Percentiles rank a stretch among this genome's conserved stretches.
Evolutionary conservation across 306 rosid genomes (phyloP).

Genomic region (Chamaecrista fasciculata): DNA sequence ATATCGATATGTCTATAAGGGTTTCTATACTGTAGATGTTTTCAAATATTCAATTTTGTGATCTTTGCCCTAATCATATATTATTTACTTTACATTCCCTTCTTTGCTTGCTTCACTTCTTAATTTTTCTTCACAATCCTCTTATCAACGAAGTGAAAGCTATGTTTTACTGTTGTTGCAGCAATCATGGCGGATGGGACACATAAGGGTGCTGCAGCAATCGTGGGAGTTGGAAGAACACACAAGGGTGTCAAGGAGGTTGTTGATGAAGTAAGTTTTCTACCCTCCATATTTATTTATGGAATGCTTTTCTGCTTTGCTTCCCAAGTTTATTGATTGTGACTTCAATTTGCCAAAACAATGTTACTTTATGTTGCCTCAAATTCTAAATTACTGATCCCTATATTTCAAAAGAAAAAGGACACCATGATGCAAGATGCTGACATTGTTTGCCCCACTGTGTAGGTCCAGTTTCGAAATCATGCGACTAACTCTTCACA

Average conservation of each 20-base stretch:
- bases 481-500: conserved; percentile 15
- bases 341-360: background rate
- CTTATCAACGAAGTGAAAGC: background rate
- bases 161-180: conserved; percentile 15
- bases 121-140: background rate
- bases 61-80: background rate
- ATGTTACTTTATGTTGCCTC: background rate
- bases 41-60: background rate
- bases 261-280: conserved; percentile 41
- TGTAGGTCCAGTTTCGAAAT: conserved; percentile 14
- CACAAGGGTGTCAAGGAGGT: conserved; percentile 42
- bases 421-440: conserved; percentile 54
- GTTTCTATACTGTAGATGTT: background rate
- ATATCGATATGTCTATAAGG: background rate
- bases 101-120: background rate
- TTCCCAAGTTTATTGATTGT: background rate
- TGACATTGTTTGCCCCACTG: conserved; percentile 6
- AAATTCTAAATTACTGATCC: conserved; percentile 45
- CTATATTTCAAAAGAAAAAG: conserved; percentile 62
- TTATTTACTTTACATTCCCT: background rate
- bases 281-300: background rate
- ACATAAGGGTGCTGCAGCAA: conserved; percentile 27
- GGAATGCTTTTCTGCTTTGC: background rate
- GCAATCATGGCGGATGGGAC: conserved; percentile 49
- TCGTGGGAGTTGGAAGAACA: conserved; percentile 41